Evolutionary conservation across 768 basidiomycete species (phyloP), one percentile per base, ranked within the genome.

Genomic region (Lepiota venenata): DNA sequence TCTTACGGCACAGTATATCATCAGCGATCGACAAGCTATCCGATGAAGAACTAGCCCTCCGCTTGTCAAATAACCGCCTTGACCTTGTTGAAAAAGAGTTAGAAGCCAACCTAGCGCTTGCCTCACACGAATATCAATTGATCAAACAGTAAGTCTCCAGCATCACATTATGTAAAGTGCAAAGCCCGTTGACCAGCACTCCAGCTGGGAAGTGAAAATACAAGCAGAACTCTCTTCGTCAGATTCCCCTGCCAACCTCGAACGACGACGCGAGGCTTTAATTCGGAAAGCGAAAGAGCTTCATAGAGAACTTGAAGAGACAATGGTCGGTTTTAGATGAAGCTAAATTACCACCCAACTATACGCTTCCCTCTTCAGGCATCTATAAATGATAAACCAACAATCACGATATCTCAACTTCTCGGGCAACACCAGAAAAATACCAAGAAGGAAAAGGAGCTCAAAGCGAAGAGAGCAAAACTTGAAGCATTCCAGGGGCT

Each of bases 401-500:
- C 64, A 1, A 59, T 75, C 3, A 71, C 74, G 0, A 66, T 81
- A 7, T 63, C 69, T 5, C 68, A 75, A 50, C 64, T 80, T 2
- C 57, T 69, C 14, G 63, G 67, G 5, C 69, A 73, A 36, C 72
- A 77, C 50, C 71, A 73, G 43, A 66, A 59, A 35, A 74, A 77
- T 50, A 64, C 65, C 21, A 56, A 60, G 15, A 65, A 63, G 39
- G 73, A 74, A 50, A 65, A 71, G n/a, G 65, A 68, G 11, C 60
- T 81, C 18, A 75, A 71, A 57, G 62, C 67, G 22, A 81, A 80
- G 56, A 65, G 72, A 25, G 71, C 71, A 2, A 77, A 73, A 58
- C 59, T 80, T 22, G 69, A 71, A 52, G 71, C 76, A 4, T 81
- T 79, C 60, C 74, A 74, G 57, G 79, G 78, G 0, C 64, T 82